These are phyloP conservation scores for Xylaria acuta DNA, from an alignment of 495 filamentous ascomycete genomes.

Conservation along the genomic window DNA sequence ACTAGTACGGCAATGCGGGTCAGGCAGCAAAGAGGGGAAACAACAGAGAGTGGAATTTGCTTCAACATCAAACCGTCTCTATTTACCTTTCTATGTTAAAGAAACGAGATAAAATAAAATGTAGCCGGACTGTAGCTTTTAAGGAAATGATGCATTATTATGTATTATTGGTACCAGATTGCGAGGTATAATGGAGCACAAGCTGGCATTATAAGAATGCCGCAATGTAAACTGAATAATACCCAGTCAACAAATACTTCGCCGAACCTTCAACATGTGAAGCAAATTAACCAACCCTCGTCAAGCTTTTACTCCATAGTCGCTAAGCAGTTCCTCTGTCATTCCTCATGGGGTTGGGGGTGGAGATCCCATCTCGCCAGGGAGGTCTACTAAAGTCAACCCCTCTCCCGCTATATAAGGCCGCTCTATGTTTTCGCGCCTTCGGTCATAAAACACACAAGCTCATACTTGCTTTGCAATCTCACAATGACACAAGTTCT, in stretches of 20 bases:
- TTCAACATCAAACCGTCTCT: background rate
- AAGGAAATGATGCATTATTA: background rate
- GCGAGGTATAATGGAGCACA: background rate
- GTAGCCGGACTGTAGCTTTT: background rate
- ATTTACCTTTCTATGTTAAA: background rate
- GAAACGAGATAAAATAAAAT: background rate
- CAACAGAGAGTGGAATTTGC: background rate
- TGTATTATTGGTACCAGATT: background rate
- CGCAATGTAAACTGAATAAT: background rate
- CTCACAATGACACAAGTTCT: background rate
- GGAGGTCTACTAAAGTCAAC: constrained; percentile 13
- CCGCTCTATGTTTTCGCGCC: background rate
- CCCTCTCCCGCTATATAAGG: background rate
- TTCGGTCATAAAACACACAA: background rate
- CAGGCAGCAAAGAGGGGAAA: background rate
- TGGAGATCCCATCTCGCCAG: too few species aligned
- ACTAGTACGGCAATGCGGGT: background rate
- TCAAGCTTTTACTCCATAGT: too few species aligned
- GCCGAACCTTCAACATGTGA: too few species aligned
- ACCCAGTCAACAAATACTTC: too few species aligned
- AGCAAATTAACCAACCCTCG: too few species aligned
- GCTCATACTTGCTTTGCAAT: background rate
- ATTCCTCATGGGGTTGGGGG: too few species aligned
- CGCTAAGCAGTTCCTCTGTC: too few species aligned
- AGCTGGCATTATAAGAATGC: background rate